These are phyloP conservation scores for Hirsutella rhossiliensis DNA, from an alignment of 2,329 filamentous ascomycete genomes.

Conservation along the genomic window DNA sequence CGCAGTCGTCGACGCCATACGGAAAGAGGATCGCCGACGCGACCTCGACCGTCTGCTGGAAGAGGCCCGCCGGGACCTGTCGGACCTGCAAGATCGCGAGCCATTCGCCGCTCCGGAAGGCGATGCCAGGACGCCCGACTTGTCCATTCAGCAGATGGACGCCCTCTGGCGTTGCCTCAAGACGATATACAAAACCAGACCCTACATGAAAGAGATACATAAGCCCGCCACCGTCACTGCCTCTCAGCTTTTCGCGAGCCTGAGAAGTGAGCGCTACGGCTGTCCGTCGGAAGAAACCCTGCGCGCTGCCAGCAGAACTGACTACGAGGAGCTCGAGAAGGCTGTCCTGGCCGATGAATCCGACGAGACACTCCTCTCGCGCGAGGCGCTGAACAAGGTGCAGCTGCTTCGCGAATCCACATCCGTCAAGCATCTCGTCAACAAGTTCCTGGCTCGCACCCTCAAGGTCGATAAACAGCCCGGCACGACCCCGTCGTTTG, in stretches of 20 bases:
- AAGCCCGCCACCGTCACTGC: conserved; percentile 15
- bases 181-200: conserved; percentile 16
- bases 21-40: conserved; percentile 43
- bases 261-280: conserved; percentile 17
- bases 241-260: conserved; percentile 13
- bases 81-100: conserved; percentile 22
- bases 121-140: conserved; percentile 4
- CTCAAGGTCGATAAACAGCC: conserved; percentile 9
- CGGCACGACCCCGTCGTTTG: conserved; percentile 13
- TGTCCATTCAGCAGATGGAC: conserved; percentile 17
- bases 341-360: conserved; percentile 16
- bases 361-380: conserved; percentile 7
- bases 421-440: conserved; percentile 15
- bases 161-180: conserved; percentile 19
- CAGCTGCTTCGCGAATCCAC: conserved; percentile 16
- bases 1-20: conserved; percentile 46
- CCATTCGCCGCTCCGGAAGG: conserved; percentile 1
- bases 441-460: conserved; percentile 16
- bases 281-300: conserved; percentile 11
- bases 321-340: conserved; percentile 19
- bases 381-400: conserved; percentile 10
- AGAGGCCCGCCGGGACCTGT: conserved; percentile 36
- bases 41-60: conserved; percentile 52
- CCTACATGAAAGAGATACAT: conserved; percentile 23
- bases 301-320: conserved; percentile 8